Evolutionary conservation across 148 eudicot genomes (phyloP).

Genomic region (Rhododendron molle): DNA sequence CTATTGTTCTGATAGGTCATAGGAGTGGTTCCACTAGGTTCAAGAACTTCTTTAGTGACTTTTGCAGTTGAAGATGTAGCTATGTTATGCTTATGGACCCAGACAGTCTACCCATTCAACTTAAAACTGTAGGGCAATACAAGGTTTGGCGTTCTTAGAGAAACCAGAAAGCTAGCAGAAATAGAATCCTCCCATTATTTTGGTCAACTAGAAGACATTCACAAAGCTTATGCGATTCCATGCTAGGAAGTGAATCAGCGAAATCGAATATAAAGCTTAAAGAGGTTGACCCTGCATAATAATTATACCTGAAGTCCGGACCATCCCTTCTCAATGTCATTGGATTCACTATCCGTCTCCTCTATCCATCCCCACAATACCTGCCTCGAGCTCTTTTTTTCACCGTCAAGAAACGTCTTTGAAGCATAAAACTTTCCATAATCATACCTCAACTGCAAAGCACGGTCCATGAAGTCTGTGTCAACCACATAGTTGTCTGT

Average conservation of each 20-base stretch:
- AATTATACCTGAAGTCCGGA: constrained; percentile 23
- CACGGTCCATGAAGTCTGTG: neutral
- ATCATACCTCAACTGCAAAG: constrained; percentile 18
- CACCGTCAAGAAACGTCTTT: constrained; percentile 22
- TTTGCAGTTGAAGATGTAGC: neutral
- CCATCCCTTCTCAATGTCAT: constrained; percentile 29
- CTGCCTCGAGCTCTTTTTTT: constrained; percentile 14
- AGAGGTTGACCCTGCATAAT: neutral
- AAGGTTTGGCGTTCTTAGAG: neutral
- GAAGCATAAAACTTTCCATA: constrained; percentile 28
- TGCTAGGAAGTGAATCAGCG: neutral
- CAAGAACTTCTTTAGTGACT: neutral
- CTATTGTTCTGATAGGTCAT: neutral
- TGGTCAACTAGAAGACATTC: neutral
- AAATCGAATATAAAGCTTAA: neutral
- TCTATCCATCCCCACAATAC: constrained; percentile 27
- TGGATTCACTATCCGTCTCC: constrained; percentile 15
- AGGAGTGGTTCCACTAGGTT: neutral
- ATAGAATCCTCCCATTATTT: neutral
- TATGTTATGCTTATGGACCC: neutral
- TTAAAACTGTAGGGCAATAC: neutral
- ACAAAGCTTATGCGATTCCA: neutral
- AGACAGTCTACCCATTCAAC: neutral
- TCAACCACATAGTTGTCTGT: constrained; percentile 8
- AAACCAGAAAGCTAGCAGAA: neutral